phyloP scores from a whole-genome alignment of 352 stramenopile species.

The Phytopythium cucurbitacearum region DNA sequence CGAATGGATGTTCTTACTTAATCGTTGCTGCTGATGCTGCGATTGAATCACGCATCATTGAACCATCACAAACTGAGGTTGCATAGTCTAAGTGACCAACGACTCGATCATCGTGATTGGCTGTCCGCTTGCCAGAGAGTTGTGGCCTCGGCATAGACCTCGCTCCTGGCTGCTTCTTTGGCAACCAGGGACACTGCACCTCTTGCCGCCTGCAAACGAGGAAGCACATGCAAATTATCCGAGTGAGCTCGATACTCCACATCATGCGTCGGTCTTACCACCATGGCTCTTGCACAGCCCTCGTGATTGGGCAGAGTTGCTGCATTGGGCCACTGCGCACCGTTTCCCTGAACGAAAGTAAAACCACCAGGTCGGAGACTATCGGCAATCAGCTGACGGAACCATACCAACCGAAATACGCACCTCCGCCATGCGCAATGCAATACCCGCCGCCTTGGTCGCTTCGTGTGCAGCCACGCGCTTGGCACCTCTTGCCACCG shows the following conservation, averaged over 20 bases:
- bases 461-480: constrained; percentile 50
- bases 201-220: constrained; percentile 47
- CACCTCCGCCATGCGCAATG: constrained; percentile 76
- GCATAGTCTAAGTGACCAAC: not conserved
- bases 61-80: too few species aligned
- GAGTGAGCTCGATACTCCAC: not conserved
- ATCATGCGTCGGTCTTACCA: constrained; percentile 23
- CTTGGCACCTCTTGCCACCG: constrained; percentile 72
- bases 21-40: too few species aligned
- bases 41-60: too few species aligned
- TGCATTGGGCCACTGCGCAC: constrained; percentile 53
- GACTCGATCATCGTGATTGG: constrained; percentile 11
- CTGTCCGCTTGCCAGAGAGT: constrained; percentile 19
- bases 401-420: not conserved
- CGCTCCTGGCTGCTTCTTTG: constrained; percentile 68
- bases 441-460: constrained; percentile 85
- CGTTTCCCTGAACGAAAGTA: constrained; percentile 42
- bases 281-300: constrained; percentile 85
- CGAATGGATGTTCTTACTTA: too few species aligned
- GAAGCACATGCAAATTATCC: not conserved
- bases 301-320: constrained; percentile 78
- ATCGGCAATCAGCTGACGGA: not conserved
- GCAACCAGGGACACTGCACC: constrained; percentile 50
- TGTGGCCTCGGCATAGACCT: constrained; percentile 65
- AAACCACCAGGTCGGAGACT: not conserved